These are phyloP conservation scores for Acacia acuminata DNA, from an alignment of 306 rosid genomes.

Conservation along the genomic window DNA sequence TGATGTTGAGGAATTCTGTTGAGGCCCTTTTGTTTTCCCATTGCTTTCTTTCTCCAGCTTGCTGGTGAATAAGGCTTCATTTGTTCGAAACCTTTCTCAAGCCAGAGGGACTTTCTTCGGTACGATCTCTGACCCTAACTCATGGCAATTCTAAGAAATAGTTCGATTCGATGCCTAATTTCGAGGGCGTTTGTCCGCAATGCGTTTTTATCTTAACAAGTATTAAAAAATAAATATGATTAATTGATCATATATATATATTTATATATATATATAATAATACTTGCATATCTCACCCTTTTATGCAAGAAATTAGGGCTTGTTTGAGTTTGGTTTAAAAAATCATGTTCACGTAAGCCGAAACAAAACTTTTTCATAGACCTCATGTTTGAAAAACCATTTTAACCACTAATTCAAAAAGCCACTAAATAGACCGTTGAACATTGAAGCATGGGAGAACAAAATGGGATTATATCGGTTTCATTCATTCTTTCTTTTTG, in stretches of 20 bases:
- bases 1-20: conserved; percentile 22
- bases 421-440: no score
- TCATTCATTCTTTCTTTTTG: no score
- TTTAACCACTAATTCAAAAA: no score
- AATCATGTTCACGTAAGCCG: rapidly evolving
- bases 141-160: background rate
- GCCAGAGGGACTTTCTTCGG: background rate
- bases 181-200: background rate
- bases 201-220: background rate
- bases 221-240: background rate
- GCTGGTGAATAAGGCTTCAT: background rate
- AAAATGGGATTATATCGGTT: no score
- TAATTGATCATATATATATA: no score
- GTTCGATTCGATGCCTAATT: background rate
- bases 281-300: no score
- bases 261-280: no score
- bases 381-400: no score
- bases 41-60: background rate
- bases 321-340: no score
- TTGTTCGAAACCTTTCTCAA: background rate
- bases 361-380: no score
- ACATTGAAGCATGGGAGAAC: background rate
- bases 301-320: no score
- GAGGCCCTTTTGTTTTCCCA: background rate
- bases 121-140: background rate